Evolutionary conservation across 108 stramenopile species (phyloP).

Genomic region (Licmophora abbreviata): DNA sequence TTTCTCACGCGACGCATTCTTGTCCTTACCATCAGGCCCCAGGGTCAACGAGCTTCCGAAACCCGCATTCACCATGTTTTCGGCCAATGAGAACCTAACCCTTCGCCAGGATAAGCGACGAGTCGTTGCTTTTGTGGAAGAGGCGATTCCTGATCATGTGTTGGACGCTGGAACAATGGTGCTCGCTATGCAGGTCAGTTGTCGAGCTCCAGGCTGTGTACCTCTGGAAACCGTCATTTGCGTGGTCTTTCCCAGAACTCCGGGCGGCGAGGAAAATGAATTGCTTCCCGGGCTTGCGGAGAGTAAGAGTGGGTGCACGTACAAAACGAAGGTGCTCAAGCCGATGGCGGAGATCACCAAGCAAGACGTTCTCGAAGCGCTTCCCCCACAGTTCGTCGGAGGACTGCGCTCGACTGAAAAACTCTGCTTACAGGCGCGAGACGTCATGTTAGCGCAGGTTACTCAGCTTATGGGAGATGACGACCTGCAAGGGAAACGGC

Average conservation of each 20-base stretch:
- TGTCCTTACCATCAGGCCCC: too few species aligned
- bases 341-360: constrained; percentile 74
- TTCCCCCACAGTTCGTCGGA: constrained; percentile 69
- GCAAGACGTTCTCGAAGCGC: constrained; percentile 76
- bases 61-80: constrained; percentile 81
- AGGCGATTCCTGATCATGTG: constrained; percentile 62
- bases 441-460: constrained; percentile 77
- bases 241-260: constrained; percentile 69
- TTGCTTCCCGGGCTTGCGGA: constrained; percentile 19
- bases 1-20: too few species aligned
- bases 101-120: constrained; percentile 79
- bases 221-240: constrained; percentile 81
- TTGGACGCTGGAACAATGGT: constrained; percentile 71
- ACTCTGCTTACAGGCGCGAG: constrained; percentile 53
- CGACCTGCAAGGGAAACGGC: constrained; percentile 19
- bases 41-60: too few species aligned
- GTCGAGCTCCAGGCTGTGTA: constrained; percentile 76
- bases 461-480: constrained; percentile 66
- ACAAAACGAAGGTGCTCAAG: constrained; percentile 78
- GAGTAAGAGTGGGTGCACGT: constrained; percentile 40
- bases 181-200: constrained; percentile 86
- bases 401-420: constrained; percentile 59
- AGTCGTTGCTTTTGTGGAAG: constrained; percentile 65
- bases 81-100: constrained; percentile 81
- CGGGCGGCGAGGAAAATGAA: constrained; percentile 7